phyloP scores from a whole-genome alignment of 2,329 filamentous ascomycete species.

The Fonsecaea pugnacius region DNA sequence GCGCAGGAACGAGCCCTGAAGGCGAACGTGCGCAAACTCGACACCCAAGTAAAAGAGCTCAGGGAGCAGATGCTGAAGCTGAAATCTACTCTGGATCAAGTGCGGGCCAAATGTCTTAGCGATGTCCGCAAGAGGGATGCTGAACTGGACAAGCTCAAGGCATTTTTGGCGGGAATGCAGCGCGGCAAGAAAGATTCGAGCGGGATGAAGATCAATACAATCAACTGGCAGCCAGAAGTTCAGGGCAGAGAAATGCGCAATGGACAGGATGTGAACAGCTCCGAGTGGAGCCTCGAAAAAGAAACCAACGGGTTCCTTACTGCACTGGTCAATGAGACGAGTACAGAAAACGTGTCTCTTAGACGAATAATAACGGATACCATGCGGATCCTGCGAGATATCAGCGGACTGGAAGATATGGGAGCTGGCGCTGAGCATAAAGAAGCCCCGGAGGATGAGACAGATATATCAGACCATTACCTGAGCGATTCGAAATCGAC shows the following conservation, averaged over 20 bases:
- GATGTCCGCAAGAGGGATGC: slow-evolving; percentile 89
- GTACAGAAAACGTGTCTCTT: slow-evolving; percentile 88
- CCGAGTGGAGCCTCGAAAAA: slow-evolving; percentile 71
- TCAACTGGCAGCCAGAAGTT: slow-evolving; percentile 46
- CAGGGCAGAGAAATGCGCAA: slow-evolving; percentile 40
- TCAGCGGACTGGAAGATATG: slow-evolving; percentile 58
- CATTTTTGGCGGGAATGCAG: slow-evolving; percentile 74
- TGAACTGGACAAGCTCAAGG: slow-evolving; percentile 86
- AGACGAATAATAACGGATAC: slow-evolving; percentile 73
- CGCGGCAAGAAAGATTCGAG: slow-evolving; percentile 57
- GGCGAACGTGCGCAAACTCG: slow-evolving; percentile 72
- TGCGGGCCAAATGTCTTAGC: slow-evolving; percentile 82
- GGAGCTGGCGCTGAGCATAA: slow-evolving; percentile 21
- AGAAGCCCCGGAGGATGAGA: slow-evolving; percentile 32
- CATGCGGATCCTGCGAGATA: slow-evolving; percentile 67
- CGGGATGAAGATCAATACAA: slow-evolving; percentile 54
- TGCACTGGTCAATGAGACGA: slow-evolving; percentile 68
- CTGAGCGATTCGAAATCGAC: slow-evolving; percentile 22
- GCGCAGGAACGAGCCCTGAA: slow-evolving; percentile 73
- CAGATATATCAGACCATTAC: slow-evolving; percentile 39
- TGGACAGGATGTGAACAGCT: slow-evolving; percentile 56
- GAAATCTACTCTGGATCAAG: slow-evolving; percentile 79
- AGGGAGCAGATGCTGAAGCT: slow-evolving; percentile 82
- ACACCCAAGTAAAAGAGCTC: slow-evolving; percentile 73
- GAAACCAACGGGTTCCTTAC: slow-evolving; percentile 89